Evolutionary conservation across 257 asterid species (phyloP).

Genomic region (Eustoma russellianum): DNA sequence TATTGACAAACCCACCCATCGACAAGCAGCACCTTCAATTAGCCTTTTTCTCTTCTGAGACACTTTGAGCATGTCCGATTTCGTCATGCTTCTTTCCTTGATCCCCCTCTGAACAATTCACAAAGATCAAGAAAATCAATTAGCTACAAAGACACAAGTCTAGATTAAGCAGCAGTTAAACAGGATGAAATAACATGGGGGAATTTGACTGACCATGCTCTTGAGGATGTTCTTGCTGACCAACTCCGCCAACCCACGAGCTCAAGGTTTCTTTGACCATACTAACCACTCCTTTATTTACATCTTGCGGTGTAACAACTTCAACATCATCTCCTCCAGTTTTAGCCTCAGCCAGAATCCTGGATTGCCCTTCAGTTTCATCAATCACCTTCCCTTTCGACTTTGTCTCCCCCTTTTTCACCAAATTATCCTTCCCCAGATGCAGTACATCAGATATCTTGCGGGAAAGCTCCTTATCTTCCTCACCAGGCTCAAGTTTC

Average conservation of each 20-base stretch:
- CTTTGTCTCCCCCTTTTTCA: conserved; percentile 9
- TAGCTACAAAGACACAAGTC: too few relatives aligned
- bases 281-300: conserved; percentile 39
- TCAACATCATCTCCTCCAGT: conserved; percentile 32
- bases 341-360: conserved; percentile 22
- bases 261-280: conserved; percentile 41
- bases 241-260: conserved; percentile 51
- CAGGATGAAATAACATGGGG: too few relatives aligned
- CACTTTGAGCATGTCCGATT: too few relatives aligned
- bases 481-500: conserved; percentile 63
- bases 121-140: too few relatives aligned
- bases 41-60: too few relatives aligned
- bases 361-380: conserved; percentile 39
- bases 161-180: too few relatives aligned
- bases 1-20: too few relatives aligned
- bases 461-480: conserved; percentile 64
- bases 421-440: conserved; percentile 24
- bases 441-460: conserved; percentile 35
- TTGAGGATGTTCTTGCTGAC: conserved; percentile 22
- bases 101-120: too few relatives aligned
- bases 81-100: too few relatives aligned
- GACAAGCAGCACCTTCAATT: too few relatives aligned
- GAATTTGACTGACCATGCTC: neutral
- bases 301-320: conserved; percentile 22
- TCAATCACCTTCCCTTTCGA: conserved; percentile 34